Conservation (phyloP, 257 asterid genomes). For the Cruciata laevipes region DNA sequence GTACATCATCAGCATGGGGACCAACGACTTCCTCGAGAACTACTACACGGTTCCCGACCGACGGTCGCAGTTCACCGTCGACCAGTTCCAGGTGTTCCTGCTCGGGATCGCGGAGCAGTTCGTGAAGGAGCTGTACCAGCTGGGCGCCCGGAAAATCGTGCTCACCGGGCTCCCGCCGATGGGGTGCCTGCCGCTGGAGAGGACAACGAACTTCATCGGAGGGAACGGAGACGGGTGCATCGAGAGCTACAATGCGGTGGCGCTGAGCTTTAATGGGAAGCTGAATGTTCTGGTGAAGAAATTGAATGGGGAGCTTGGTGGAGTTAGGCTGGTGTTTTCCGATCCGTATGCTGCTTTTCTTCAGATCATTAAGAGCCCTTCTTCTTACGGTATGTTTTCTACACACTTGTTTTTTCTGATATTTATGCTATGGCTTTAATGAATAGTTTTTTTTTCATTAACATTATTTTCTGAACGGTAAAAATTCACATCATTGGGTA, state of each 20-base stretch:
- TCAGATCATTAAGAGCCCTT: slow-evolving; percentile 48
- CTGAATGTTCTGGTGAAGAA: slow-evolving; percentile 36
- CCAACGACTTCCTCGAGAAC: slow-evolving; percentile 88
- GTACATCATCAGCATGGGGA: slow-evolving; percentile 69
- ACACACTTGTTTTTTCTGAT: not conserved
- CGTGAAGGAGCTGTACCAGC: slow-evolving; percentile 34
- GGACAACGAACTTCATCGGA: slow-evolving; percentile 50
- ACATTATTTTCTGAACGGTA: no score
- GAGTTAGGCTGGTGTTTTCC: slow-evolving; percentile 49
- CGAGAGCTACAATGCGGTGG: slow-evolving; percentile 60
- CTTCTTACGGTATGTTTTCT: slow-evolving; percentile 44
- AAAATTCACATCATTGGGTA: no score
- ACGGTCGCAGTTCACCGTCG: slow-evolving; percentile 47
- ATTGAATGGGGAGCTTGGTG: slow-evolving; percentile 50
- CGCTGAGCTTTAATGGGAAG: slow-evolving; percentile 42
- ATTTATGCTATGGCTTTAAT: no score
- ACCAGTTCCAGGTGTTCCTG: slow-evolving; percentile 48
- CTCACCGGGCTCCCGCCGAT: slow-evolving; percentile 79
- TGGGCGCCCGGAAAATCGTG: slow-evolving; percentile 71
- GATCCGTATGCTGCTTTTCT: slow-evolving; percentile 46
- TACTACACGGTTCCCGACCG: slow-evolving; percentile 56
- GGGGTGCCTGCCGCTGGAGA: slow-evolving; percentile 88
- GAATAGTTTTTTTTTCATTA: no score
- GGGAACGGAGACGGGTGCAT: slow-evolving; percentile 63
- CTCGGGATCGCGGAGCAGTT: slow-evolving; percentile 45